phyloP scores from a whole-genome alignment of 2,329 filamentous ascomycete genomes.

The Trichoderma harzianum region DNA sequence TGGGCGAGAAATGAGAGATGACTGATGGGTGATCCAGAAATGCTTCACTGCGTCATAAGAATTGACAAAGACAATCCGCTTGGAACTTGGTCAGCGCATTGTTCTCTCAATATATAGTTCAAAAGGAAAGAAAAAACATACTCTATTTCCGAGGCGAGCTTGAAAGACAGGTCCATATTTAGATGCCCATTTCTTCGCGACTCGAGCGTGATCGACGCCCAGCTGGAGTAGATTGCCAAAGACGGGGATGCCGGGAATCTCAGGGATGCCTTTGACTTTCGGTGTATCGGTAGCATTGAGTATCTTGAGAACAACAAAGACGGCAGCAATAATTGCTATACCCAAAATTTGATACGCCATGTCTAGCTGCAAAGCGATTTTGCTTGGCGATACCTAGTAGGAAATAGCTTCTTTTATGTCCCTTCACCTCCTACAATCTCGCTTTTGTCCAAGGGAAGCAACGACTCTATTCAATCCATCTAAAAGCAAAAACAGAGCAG shows the following conservation, averaged over 20 bases:
- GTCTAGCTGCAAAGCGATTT: conserved; percentile 5
- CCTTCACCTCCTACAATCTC: neutral
- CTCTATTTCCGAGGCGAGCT: conserved; percentile 64
- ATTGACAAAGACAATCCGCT: conserved; percentile 73
- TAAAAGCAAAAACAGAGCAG: neutral
- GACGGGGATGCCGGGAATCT: conserved; percentile 59
- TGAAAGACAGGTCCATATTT: conserved; percentile 65
- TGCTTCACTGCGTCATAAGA: conserved; percentile 70
- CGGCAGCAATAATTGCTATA: conserved; percentile 18
- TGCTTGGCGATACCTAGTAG: neutral
- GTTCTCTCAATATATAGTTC: neutral
- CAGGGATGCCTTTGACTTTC: conserved; percentile 59
- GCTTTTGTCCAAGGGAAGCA: neutral
- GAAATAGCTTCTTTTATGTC: neutral
- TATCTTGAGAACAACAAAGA: conserved; percentile 28
- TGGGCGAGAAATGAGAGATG: conserved; percentile 71
- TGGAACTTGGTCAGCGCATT: conserved; percentile 21
- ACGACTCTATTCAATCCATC: neutral
- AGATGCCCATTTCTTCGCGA: conserved; percentile 54
- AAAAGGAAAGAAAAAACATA: conserved; percentile 29
- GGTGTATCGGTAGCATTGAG: conserved; percentile 52
- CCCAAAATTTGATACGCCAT: conserved; percentile 24
- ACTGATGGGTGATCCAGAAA: conserved; percentile 77
- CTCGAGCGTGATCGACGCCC: conserved; percentile 53
- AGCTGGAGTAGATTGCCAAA: conserved; percentile 63